These are phyloP conservation scores for Colletotrichum tropicale DNA, from an alignment of 2,329 filamentous ascomycete genomes.

Conservation along the genomic window DNA sequence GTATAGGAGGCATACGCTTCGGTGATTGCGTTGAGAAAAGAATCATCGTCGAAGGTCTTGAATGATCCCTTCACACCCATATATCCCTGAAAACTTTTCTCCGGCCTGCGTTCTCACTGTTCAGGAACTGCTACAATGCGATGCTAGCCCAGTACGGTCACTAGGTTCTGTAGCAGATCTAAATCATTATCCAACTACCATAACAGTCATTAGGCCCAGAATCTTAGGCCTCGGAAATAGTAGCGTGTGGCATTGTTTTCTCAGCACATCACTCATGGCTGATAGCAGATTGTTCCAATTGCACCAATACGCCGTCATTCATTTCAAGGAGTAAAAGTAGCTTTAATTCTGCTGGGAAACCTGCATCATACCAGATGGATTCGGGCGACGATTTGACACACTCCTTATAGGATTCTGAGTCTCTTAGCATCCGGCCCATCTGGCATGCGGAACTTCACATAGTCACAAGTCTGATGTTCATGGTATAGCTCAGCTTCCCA, in stretches of 20 bases:
- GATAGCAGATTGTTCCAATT: neutral
- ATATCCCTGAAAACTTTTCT: accelerated
- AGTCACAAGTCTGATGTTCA: neutral
- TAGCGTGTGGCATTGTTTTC: neutral
- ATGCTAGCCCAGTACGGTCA: neutral
- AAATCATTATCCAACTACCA: neutral
- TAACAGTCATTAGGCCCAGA: neutral
- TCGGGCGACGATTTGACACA: no score
- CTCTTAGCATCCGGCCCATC: neutral
- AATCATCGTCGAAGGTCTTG: neutral
- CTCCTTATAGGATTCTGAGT: neutral
- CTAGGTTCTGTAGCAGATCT: neutral
- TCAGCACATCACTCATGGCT: neutral
- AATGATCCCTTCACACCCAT: neutral
- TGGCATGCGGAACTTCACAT: neutral
- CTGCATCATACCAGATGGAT: no score
- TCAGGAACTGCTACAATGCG: neutral
- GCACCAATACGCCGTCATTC: neutral
- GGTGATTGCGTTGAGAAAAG: neutral
- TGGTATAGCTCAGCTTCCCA: neutral
- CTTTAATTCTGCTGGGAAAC: neutral
- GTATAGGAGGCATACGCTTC: neutral
- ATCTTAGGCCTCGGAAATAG: neutral
- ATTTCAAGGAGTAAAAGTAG: neutral
- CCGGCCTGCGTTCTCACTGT: neutral